phyloP scores from a whole-genome alignment of 1,284 basidiomycete genomes.

The Cryptococcus depauperatus region DNA sequence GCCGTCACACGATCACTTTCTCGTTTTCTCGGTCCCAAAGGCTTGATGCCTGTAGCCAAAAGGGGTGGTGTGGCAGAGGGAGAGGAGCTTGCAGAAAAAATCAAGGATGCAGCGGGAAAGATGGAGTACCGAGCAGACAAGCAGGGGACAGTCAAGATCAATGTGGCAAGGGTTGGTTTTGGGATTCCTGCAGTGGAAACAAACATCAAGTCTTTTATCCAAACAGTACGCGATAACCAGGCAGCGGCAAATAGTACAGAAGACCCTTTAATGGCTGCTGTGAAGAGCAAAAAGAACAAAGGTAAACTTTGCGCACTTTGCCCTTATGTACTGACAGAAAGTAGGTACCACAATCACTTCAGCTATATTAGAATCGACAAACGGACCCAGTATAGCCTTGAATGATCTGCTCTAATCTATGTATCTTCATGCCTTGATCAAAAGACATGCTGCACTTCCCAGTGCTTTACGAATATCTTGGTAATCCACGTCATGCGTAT shows the following conservation, averaged over 20 bases:
- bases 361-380: conserved; percentile 72
- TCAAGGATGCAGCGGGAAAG: conserved; percentile 69
- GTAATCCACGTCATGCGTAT: conserved; percentile 94
- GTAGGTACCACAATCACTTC: conserved; percentile 50
- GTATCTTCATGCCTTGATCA: conserved; percentile 33
- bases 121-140: conserved; percentile 92
- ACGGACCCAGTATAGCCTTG: conserved; percentile 67
- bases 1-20: conserved; percentile 73
- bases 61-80: conserved; percentile 90
- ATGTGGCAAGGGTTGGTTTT: conserved; percentile 49
- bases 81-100: conserved; percentile 57
- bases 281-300: conserved; percentile 22
- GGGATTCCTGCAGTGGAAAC: conserved; percentile 63
- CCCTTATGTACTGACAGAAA: not conserved
- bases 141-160: conserved; percentile 70
- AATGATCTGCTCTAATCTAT: conserved; percentile 28
- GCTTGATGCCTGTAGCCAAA: conserved; percentile 89
- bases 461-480: conserved; percentile 84
- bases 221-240: conserved; percentile 51
- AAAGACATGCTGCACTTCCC: conserved; percentile 63
- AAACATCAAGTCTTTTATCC: conserved; percentile 72
- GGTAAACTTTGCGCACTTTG: conserved; percentile 3
- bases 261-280: conserved; percentile 17
- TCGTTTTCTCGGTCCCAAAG: conserved; percentile 82
- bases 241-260: conserved; percentile 6